Conservation (phyloP, 371 early-diverging fungal genomes). For the Lichtheimia ornata region DNA sequence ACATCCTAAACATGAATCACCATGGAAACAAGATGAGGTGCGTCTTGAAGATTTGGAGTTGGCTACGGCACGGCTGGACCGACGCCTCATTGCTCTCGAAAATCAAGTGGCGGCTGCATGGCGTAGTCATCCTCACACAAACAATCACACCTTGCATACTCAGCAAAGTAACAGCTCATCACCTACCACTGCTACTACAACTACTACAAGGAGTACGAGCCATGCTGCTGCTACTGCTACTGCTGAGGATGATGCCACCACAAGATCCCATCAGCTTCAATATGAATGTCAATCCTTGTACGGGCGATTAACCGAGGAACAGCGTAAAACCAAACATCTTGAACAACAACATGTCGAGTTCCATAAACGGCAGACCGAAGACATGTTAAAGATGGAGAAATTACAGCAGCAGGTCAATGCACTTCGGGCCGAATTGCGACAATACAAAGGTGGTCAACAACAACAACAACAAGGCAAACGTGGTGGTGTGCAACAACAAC, state of each 20-base stretch:
- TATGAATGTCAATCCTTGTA: slow-evolving; percentile 20
- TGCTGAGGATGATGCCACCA: background rate
- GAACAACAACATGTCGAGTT: slow-evolving; percentile 30
- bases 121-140: too few species aligned
- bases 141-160: too few species aligned
- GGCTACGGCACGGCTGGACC: slow-evolving; percentile 7
- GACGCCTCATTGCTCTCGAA: slow-evolving; percentile 7
- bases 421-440: slow-evolving; percentile 25
- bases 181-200: background rate
- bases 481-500: slow-evolving; percentile 15
- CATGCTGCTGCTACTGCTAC: background rate
- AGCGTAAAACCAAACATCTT: slow-evolving; percentile 28
- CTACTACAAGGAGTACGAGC: background rate
- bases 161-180: too few species aligned
- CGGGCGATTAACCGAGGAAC: slow-evolving; percentile 24
- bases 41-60: slow-evolving; percentile 10
- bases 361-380: slow-evolving; percentile 29
- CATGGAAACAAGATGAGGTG: background rate
- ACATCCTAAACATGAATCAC: background rate
- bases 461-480: slow-evolving; percentile 24
- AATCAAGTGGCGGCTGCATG: background rate
- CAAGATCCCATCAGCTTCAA: slow-evolving; percentile 20
- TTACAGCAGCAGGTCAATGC: slow-evolving; percentile 18
- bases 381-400: slow-evolving; percentile 26
- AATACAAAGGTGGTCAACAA: slow-evolving; percentile 9